Evolutionary conservation across 345 rosid species (phyloP).

Genomic region (Eucalyptus paniculata): DNA sequence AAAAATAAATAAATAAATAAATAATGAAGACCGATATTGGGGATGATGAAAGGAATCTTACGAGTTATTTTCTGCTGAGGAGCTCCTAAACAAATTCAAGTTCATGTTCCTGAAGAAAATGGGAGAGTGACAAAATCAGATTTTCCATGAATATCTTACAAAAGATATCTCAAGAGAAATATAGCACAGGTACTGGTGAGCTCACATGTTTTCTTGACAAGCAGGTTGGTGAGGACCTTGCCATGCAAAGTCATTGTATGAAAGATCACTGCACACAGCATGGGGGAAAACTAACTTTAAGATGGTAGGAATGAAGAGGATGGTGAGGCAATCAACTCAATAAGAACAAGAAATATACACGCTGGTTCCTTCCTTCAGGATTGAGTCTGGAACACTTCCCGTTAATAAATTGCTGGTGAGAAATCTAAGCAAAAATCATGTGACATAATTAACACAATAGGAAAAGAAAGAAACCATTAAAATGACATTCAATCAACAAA

Average conservation of each 20-base stretch:
- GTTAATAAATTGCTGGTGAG: constrained; percentile 21
- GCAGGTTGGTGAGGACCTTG: constrained; percentile 19
- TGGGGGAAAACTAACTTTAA: background rate
- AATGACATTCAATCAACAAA: background rate
- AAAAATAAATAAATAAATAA: background rate
- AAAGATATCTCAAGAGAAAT: background rate
- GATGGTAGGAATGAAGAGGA: background rate
- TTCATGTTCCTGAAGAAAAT: constrained; percentile 15
- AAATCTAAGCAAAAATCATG: constrained; percentile 3
- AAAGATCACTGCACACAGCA: constrained; percentile 28
- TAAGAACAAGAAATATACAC: constrained; percentile 12
- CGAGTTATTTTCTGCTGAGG: constrained; percentile 6
- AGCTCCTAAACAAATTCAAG: constrained; percentile 23
- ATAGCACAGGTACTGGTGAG: background rate
- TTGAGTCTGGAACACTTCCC: constrained; percentile 21
- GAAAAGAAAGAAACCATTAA: background rate
- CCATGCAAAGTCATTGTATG: constrained; percentile 30
- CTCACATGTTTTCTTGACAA: constrained; percentile 29
- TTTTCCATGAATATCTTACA: background rate
- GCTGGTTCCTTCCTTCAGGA: constrained; percentile 18
- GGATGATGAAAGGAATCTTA: background rate
- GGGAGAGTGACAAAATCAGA: background rate
- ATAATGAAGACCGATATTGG: background rate
- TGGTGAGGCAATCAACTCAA: background rate
- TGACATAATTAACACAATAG: background rate